A percentile compares a stretch with the other conserved stretches of the same genome.
Evolutionary conservation across 768 basidiomycete genomes (phyloP).

Genomic region (Porpolomopsis calyptriformis): DNA sequence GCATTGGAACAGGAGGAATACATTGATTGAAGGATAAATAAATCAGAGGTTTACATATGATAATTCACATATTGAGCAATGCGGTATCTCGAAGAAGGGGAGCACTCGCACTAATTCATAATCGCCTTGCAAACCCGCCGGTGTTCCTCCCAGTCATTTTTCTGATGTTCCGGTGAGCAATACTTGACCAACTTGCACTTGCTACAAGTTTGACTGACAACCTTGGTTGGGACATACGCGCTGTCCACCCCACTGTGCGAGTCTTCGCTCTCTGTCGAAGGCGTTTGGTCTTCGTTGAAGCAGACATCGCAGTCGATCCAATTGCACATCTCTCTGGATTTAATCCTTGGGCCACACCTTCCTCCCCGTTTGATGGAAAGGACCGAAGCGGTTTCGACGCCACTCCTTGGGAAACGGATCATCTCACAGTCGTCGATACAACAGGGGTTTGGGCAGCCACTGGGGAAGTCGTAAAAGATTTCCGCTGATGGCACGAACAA

Average conservation of each 20-base stretch:
- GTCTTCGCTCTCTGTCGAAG: constrained; percentile 30
- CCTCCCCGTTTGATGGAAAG: constrained; percentile 52
- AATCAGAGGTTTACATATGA: too few relatives aligned
- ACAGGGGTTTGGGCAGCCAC: constrained; percentile 68
- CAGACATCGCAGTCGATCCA: constrained; percentile 66
- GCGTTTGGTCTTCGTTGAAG: constrained; percentile 38
- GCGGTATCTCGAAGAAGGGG: not conserved
- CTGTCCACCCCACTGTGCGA: constrained; percentile 32
- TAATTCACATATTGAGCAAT: too few relatives aligned
- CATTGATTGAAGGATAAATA: too few relatives aligned
- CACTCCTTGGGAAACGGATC: constrained; percentile 65
- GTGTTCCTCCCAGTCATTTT: constrained; percentile 72
- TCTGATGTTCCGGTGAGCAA: constrained; percentile 65
- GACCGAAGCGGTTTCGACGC: constrained; percentile 49
- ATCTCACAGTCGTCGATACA: constrained; percentile 77
- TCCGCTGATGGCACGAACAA: constrained; percentile 62
- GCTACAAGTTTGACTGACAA: constrained; percentile 54
- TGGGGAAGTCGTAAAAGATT: constrained; percentile 69
- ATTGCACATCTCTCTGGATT: constrained; percentile 62
- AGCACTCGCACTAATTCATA: not conserved
- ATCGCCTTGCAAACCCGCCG: constrained; percentile 42
- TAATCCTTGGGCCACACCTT: constrained; percentile 38
- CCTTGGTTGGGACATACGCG: constrained; percentile 19
- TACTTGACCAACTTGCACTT: constrained; percentile 73
- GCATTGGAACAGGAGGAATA: too few relatives aligned